phyloP scores from a whole-genome alignment of 768 basidiomycete species.

The Mrakia hoshinonis region DNA sequence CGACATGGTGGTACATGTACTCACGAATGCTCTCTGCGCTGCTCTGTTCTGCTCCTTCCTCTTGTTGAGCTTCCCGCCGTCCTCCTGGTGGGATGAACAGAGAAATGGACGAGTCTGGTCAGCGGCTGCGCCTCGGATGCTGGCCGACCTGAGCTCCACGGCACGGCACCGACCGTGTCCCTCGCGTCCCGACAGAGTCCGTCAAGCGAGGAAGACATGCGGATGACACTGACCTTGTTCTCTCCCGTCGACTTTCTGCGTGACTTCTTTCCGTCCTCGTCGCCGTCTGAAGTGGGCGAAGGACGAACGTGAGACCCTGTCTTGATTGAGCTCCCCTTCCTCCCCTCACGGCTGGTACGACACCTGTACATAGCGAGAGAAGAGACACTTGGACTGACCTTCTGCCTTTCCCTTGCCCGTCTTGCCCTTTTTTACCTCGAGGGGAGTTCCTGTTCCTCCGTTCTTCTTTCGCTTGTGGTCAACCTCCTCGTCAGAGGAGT shows the following conservation, averaged over 20 bases:
- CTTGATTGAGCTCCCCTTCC: background rate
- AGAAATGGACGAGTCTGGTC: background rate
- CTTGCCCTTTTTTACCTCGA: constrained; percentile 25
- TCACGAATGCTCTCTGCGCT: constrained; percentile 80
- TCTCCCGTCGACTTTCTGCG: constrained; percentile 5
- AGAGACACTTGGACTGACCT: background rate
- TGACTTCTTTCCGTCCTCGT: background rate
- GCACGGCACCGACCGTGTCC: background rate
- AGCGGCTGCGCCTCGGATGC: background rate
- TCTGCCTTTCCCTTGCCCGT: background rate
- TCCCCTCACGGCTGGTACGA: background rate
- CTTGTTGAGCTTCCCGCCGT: constrained; percentile 67
- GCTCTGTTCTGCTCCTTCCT: constrained; percentile 93
- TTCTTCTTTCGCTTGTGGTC: constrained; percentile 24
- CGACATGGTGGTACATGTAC: background rate
- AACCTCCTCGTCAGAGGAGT: background rate
- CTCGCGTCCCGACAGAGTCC: background rate
- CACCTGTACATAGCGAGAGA: too few relatives aligned
- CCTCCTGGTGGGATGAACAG: constrained; percentile 41
- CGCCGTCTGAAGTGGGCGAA: background rate
- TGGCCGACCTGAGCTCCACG: background rate
- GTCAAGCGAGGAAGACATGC: background rate
- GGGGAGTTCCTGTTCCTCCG: background rate
- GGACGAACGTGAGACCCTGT: background rate
- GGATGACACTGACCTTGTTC: background rate